Conservation (phyloP, 192 early-diverging fungal species). For the Chytriomyces sp. region DNA sequence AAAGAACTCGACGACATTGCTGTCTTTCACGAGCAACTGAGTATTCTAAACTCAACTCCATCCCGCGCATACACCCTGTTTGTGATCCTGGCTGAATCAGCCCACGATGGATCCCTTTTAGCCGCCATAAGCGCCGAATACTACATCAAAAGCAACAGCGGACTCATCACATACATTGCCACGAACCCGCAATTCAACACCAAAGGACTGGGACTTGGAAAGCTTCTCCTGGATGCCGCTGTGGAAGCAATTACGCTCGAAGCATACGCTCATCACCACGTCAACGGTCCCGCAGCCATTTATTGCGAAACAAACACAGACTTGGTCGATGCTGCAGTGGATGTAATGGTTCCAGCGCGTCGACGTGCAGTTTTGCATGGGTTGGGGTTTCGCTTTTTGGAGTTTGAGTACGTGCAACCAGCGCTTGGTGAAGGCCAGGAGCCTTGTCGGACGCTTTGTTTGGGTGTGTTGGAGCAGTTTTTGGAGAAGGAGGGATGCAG, state of each 20-base stretch:
- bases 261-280: background rate
- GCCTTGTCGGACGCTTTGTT: conserved; percentile 5
- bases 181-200: background rate
- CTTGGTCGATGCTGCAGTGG: background rate
- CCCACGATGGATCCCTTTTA: background rate
- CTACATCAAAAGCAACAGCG: conserved; percentile 9
- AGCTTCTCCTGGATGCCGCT: background rate
- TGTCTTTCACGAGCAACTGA: background rate
- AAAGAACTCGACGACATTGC: conserved; percentile 5
- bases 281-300: background rate
- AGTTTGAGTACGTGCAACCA: conserved; percentile 14
- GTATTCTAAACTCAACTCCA: background rate
- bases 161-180: conserved; percentile 3
- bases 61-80: background rate
- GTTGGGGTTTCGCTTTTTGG: background rate
- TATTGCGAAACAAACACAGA: conserved; percentile 18
- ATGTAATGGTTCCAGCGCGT: background rate
- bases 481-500: background rate
- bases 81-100: conserved; percentile 2
- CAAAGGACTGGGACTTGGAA: background rate
- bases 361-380: background rate
- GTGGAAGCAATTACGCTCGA: background rate
- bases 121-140: conserved; percentile 9
- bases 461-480: conserved; percentile 1
- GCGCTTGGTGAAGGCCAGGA: background rate